Evolutionary conservation across 164 flowering plant genomes (phyloP).

Genomic region (Buxus sempervirens): DNA sequence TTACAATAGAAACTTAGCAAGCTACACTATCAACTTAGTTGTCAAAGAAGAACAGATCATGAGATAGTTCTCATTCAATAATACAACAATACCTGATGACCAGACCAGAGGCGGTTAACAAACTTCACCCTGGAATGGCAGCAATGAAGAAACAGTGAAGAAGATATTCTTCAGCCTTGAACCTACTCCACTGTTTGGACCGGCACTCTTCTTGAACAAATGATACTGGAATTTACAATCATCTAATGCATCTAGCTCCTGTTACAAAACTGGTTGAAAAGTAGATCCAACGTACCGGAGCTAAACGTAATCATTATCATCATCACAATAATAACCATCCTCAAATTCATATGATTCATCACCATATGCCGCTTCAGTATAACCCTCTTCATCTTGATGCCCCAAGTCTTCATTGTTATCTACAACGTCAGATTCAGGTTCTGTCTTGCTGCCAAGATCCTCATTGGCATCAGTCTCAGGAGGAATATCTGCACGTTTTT

Average conservation of each 20-base stretch:
- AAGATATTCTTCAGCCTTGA: no score
- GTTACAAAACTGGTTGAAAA: background rate
- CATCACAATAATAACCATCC: constrained; percentile 9
- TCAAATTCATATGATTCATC: constrained; percentile 14
- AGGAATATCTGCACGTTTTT: constrained; percentile 16
- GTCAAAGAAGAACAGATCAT: no score
- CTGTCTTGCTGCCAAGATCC: background rate
- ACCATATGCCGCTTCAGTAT: constrained; percentile 8
- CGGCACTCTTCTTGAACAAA: background rate
- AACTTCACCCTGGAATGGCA: no score
- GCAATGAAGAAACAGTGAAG: no score
- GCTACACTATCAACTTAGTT: no score
- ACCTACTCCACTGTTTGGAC: background rate
- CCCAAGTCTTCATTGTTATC: constrained; percentile 8
- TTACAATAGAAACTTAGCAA: no score
- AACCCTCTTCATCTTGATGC: constrained; percentile 15
- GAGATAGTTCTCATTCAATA: no score
- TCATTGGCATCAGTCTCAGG: constrained; percentile 3
- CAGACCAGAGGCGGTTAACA: no score
- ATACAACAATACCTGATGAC: no score
- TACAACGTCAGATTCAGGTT: constrained; percentile 6
- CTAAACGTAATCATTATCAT: constrained; percentile 6
- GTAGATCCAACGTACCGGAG: constrained; percentile 1
- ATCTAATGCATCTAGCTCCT: background rate
- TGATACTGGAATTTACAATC: background rate